Evolutionary conservation across 106 monocot genomes (phyloP), one percentile per base, ranked within the genome.

Genomic region (Triglochin maritima): DNA sequence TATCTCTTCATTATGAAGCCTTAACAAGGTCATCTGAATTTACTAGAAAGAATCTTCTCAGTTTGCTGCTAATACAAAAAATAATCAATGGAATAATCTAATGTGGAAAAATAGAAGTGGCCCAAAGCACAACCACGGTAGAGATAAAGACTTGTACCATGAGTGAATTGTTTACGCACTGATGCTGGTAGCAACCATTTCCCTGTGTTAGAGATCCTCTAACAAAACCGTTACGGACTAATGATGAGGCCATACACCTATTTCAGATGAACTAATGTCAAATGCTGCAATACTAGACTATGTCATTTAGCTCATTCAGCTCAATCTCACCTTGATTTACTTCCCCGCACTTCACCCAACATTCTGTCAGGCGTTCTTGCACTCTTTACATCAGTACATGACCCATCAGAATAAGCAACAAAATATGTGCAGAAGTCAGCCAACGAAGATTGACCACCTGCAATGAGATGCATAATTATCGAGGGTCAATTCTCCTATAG

Each of bases 371-470:
- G 98, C 44, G 86, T 69, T 44, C 98, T 70, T 64, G 92, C 92
- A 69, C 92, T 92, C 68, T 86, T 99, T 70, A 71, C 65, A 53
- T 99, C 92, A 10, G 98, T 99, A 74, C 98, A 99, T 44, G 92
- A 92, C 60, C 98, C 98, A 89, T 98, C 96, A 72, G 96, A 90
- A 80, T 98, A 98, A 67, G 96, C 91, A 46, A 98, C 91, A 79
- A 82, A 98, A 73, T 98, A 98, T 59, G 96, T 84, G 76, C 96
- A 98, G 78, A 91, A 98, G 57, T 98, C 96, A 14, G 96, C 96
- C 80, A 98, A 77, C 42, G 91, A 98, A 72, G 95, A 96, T 59
- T 96, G 95, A 10, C 95, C 95, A 70, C 95, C 95, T 96, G 78
- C 71, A 80, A 10, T n/a, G 47, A 65, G 29, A 29, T 29, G 29